Conservation (phyloP, 805 yeast genomes). For the Kodamaea lidongshanica region DNA sequence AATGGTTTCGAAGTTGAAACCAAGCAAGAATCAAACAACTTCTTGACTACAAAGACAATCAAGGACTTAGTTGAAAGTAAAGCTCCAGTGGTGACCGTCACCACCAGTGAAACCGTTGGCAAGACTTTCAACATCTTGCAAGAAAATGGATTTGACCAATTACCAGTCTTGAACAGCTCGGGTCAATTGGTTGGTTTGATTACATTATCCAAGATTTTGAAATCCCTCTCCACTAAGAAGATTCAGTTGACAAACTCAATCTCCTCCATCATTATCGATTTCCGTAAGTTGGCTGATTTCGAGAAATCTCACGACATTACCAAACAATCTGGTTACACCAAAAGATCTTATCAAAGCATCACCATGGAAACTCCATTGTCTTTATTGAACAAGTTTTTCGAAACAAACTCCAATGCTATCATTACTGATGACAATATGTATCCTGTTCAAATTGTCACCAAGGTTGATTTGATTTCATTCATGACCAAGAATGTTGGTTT, state of each 20-base stretch:
- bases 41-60: constrained; percentile 44
- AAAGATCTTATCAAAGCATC: constrained; percentile 62
- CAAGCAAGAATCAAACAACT: constrained; percentile 37
- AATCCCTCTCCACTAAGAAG: constrained; percentile 56
- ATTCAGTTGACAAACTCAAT: constrained; percentile 53
- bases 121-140: constrained; percentile 65
- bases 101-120: constrained; percentile 50
- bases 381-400: constrained; percentile 72
- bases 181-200: constrained; percentile 70
- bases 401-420: constrained; percentile 77
- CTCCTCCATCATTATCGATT: constrained; percentile 60
- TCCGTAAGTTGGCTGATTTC: constrained; percentile 62
- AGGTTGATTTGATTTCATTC: constrained; percentile 69
- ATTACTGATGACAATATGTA: constrained; percentile 65
- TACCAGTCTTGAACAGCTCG: constrained; percentile 61
- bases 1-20: constrained; percentile 56
- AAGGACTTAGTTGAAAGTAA: constrained; percentile 55
- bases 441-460: constrained; percentile 81
- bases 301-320: constrained; percentile 59
- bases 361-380: constrained; percentile 59
- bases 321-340: constrained; percentile 49
- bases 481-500: constrained; percentile 31
- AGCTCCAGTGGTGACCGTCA: constrained; percentile 75
- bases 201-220: constrained; percentile 67
- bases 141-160: constrained; percentile 75